A percentile compares a stretch with the other conserved stretches of the same genome.
Evolutionary conservation across 148 eudicot species (phyloP).

Genomic region (Amaranthus palmeri): DNA sequence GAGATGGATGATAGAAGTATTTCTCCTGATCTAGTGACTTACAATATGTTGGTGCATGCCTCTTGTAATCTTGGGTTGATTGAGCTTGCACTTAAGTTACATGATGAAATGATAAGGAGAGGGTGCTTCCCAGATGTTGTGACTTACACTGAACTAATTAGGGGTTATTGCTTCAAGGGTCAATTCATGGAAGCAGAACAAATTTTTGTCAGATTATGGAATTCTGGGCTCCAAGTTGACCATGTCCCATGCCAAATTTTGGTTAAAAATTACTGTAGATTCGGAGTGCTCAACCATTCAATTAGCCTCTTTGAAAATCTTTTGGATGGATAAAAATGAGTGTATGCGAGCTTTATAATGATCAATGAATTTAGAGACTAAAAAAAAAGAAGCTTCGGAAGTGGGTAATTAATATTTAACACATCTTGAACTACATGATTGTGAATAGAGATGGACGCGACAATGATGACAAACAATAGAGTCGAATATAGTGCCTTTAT

Average conservation of each 20-base stretch:
- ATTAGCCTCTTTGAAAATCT: conserved; percentile 45
- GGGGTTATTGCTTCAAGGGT: conserved; percentile 45
- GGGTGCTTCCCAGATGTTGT: conserved; percentile 60
- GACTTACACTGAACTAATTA: conserved; percentile 68
- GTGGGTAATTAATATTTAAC: neutral
- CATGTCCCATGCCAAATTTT: conserved; percentile 60
- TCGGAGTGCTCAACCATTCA: conserved; percentile 40
- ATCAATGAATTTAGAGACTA: neutral
- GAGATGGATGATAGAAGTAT: conserved; percentile 48
- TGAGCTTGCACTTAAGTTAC: conserved; percentile 39
- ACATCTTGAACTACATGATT: neutral
- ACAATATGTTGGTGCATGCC: conserved; percentile 64
- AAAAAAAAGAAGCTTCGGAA: neutral
- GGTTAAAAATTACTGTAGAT: conserved; percentile 54
- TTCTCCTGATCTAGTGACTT: conserved; percentile 63
- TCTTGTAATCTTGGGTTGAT: conserved; percentile 46
- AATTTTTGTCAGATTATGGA: conserved; percentile 37
- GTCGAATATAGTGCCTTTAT: neutral
- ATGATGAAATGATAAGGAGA: conserved; percentile 55
- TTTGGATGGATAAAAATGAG: conserved; percentile 28
- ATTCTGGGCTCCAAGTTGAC: conserved; percentile 44
- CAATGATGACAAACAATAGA: neutral
- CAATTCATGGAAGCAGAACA: conserved; percentile 51
- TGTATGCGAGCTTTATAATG: neutral
- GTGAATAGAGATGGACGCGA: conserved; percentile 1